A percentile compares a stretch with the other conserved stretches of the same genome.
These are phyloP conservation scores for Fusarium foetens DNA, from an alignment of 2,329 filamentous ascomycete species.

Conservation along the genomic window DNA sequence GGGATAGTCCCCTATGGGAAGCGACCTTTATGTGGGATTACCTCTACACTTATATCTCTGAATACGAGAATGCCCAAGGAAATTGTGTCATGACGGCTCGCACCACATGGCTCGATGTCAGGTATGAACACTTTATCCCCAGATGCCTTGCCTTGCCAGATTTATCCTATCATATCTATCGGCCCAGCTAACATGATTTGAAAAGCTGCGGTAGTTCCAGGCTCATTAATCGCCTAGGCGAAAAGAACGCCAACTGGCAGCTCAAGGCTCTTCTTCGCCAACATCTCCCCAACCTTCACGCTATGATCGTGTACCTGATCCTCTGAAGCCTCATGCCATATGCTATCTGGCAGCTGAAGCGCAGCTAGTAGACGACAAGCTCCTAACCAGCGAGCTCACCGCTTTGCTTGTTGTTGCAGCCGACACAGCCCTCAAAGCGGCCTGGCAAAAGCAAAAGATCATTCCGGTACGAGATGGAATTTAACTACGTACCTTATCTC, in stretches of 20 bases:
- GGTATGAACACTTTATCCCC: too few species aligned
- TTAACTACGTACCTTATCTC: too few species aligned
- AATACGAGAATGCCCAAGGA: background rate
- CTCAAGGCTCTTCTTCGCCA: background rate
- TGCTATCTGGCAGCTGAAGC: background rate
- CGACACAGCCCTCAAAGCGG: background rate
- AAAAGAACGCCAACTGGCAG: background rate
- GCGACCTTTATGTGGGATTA: too few species aligned
- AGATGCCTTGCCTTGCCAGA: too few species aligned
- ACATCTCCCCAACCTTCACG: background rate
- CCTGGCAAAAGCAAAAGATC: background rate
- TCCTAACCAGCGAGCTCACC: background rate
- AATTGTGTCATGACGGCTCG: background rate
- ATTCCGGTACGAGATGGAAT: background rate
- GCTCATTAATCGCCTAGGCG: background rate
- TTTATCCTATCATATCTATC: too few species aligned
- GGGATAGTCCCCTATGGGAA: too few species aligned
- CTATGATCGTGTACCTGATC: background rate
- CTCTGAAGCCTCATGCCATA: background rate
- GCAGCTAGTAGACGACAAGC: background rate
- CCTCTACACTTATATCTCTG: background rate
- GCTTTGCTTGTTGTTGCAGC: fast-evolving
- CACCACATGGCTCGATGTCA: background rate
- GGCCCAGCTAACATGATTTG: too few species aligned
- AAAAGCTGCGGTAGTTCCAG: too few species aligned